Evolutionary conservation across 139 green algal species (phyloP).

Genomic region (Pleodorina starrii): DNA sequence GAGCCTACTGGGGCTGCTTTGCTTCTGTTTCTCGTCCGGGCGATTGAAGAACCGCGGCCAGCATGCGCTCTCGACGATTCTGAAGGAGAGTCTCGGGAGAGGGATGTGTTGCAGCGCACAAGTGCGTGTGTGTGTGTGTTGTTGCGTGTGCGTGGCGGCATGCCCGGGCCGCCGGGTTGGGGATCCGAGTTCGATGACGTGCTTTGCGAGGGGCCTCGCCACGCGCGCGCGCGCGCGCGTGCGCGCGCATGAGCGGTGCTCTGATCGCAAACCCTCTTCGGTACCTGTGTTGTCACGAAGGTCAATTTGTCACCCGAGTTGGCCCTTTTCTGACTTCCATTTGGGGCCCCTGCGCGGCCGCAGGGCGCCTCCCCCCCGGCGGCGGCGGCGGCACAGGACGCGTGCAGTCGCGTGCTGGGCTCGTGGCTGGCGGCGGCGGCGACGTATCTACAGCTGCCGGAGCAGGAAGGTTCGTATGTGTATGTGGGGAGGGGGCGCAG

Average conservation of each 20-base stretch:
- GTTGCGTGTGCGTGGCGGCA: background rate
- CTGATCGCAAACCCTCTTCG: background rate
- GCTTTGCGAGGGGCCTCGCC: background rate
- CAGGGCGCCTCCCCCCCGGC: background rate
- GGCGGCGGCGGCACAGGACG: background rate
- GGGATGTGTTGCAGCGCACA: background rate
- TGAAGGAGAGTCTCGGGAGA: background rate
- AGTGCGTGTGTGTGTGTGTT: background rate
- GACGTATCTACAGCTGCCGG: background rate
- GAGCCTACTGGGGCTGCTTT: no score
- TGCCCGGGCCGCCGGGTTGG: background rate
- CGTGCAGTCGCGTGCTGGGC: background rate
- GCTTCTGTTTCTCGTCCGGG: no score
- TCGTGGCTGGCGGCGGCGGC: constrained; percentile 19
- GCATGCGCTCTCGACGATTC: no score
- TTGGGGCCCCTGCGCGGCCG: background rate
- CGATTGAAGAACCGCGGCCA: no score
- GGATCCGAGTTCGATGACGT: background rate
- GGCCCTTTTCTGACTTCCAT: background rate
- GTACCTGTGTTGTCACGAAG: background rate
- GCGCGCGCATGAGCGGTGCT: background rate
- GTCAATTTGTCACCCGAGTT: background rate
- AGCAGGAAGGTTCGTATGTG: background rate
- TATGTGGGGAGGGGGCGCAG: no score
- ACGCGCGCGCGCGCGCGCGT: no score